Evolutionary conservation across 805 yeast species (phyloP), one percentile per base, ranked within the genome.

Genomic region (Candida vaughaniae): DNA sequence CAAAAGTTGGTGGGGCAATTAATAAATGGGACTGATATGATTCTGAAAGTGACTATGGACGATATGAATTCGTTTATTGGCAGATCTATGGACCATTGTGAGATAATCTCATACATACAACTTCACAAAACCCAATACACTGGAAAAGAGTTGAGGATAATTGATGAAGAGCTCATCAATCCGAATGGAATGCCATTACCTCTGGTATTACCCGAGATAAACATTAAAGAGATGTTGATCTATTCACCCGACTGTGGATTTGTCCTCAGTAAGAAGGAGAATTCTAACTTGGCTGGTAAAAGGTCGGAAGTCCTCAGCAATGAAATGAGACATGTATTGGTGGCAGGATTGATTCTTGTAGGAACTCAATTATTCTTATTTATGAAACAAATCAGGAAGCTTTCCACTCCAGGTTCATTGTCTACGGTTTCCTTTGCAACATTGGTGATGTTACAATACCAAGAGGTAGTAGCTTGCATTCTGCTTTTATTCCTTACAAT

Each of bases 241-340:
- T 89, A 85, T 52, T 87, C 96, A 0, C 97, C 97, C 0, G 95
- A 90, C 54, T 90, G 98, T 66, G 95, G 90, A 0, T 52, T 82
- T 2, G 54, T 74, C 2, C 42, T 86, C 4, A 55, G 43, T 22
- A 49, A 47, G 18, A 46, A 49, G 22, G 38, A 44, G 6, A 42
- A 41, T 5, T 35, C 38, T 3, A 39, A 39, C 3, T 46, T 66
- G 22, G 38, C 60, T 5, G 96, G 96, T 1, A 61, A 73, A n/a
- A 75, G 80, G 42, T 58, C 64, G 34, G 90, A 82, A 51, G 68
- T 74, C 15, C 61, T 55, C 23, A 52, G 55, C 28, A 36, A 45
- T 4, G 51, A 34, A 56, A 74, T 25, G 55, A 79, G 57, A 55
- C 35, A 40, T 8, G 69, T 43, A 37, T 75, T 81, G 14, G 42